Percentiles rank a stretch among this genome's conserved stretches.
These are phyloP conservation scores for Colletotrichum coccodes DNA, from an alignment of 2,329 filamentous ascomycete species.

Conservation along the genomic window DNA sequence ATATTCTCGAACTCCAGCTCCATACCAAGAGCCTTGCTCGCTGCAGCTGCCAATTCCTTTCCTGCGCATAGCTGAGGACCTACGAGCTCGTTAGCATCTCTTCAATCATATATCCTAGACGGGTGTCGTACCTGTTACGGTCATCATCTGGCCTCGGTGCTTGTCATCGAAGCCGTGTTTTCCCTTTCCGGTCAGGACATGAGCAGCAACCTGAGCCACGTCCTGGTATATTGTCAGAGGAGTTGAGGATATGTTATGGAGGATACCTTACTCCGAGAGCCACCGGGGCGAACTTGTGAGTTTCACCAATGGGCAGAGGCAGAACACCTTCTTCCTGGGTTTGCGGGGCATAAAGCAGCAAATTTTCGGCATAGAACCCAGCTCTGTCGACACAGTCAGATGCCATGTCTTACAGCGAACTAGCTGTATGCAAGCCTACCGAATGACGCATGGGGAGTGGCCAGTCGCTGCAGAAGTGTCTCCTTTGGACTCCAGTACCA, in stretches of 20 bases:
- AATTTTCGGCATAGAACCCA: slow-evolving; percentile 62
- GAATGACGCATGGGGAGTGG: slow-evolving; percentile 56
- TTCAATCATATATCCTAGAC: not conserved
- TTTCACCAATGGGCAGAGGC: slow-evolving; percentile 56
- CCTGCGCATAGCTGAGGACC: slow-evolving; percentile 58
- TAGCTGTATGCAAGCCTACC: slow-evolving; percentile 43
- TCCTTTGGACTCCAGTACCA: slow-evolving; percentile 55
- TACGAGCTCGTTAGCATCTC: slow-evolving; percentile 23
- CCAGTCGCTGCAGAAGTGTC: slow-evolving; percentile 49
- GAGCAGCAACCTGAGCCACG: slow-evolving; percentile 57
- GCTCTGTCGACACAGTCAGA: slow-evolving; percentile 42
- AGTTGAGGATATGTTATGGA: not conserved
- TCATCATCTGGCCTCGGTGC: slow-evolving; percentile 63
- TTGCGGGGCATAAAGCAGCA: slow-evolving; percentile 58
- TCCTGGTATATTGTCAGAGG: slow-evolving; percentile 48
- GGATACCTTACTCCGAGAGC: slow-evolving; percentile 51
- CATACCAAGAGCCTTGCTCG: slow-evolving; percentile 53
- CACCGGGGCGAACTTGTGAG: slow-evolving; percentile 61
- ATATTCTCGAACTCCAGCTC: slow-evolving; percentile 58
- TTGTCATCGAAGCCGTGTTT: slow-evolving; percentile 59
- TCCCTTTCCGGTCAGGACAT: slow-evolving; percentile 58
- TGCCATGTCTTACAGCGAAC: not conserved
- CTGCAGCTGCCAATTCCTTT: slow-evolving; percentile 55
- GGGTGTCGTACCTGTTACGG: slow-evolving; percentile 52
- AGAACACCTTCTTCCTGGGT: slow-evolving; percentile 54